Base-by-base conservation (phyloP, 2,329 filamentous ascomycete species). In the Clarireedia paspali region DNA sequence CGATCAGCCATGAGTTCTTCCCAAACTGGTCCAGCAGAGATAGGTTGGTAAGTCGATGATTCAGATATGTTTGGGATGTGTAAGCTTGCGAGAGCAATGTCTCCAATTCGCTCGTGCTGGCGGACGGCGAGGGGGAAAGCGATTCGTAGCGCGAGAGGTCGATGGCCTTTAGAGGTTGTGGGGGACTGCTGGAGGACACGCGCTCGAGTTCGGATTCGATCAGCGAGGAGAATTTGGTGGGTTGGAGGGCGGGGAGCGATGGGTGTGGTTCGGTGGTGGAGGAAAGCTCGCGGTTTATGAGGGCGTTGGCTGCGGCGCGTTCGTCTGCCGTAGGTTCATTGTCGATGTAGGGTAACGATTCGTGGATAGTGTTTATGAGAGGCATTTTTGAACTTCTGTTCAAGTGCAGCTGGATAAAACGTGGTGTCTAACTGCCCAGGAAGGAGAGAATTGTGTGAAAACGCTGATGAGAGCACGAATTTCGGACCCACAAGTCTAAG, bases 1-100 rank as follows among this genome's bases (percentile, higher is more conserved):
- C 83, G 7, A 95, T 80, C 55, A 99, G 77, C 92, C 94, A 97
- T 9, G 89, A 87, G 70, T 96, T 96, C 73, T 89, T 89, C 63
- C 92, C 94, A 44, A 63, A 69, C 17, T 59, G 57, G 30, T 65
- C 60, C 2, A 70, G 60, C 9, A 67, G 49, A 3, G 56, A 58
- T 3, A 70, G 59, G 34, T 67, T 66, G 2, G 60, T 59, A 9
- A 57, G 46, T 1, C 68, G 59, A 2, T 48, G 74, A 2, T 75
- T 71, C 23, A 87, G 73, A 67, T 87, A 84, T 4, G 79, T 76
- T 42, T 77, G 77, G 50, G 77, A 77, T 0, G 77, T 77, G 67
- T 84, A 84, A 23, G 83, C 81, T 61, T 75, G 74, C 51, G 63
- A 69, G 59, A 56, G 68, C 9, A 42, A 66, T 39, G 73, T 72